Conservation (phyloP, 208 protist species). For the Crithidia fasciculata region DNA sequence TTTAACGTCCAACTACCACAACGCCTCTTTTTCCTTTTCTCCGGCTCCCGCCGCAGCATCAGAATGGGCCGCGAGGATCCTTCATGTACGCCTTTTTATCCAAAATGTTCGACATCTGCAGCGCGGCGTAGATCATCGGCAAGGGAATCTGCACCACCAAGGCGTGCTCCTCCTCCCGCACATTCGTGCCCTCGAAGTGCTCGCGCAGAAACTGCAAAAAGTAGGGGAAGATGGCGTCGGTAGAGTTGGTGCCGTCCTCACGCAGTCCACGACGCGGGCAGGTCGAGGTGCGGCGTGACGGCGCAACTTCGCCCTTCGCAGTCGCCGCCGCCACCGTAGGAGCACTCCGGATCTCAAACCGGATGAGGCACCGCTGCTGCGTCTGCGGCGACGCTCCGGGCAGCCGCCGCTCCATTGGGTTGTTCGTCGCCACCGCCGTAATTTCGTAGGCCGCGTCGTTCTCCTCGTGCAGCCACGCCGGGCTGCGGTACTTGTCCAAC, state of each 20-base stretch:
- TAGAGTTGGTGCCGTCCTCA: slow-evolving; percentile 30
- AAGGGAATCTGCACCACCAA: slow-evolving; percentile 72
- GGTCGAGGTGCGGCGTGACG: slow-evolving; percentile 29
- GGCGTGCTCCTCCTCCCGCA: slow-evolving; percentile 68
- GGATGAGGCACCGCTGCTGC: slow-evolving; percentile 35
- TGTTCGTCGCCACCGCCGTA: background rate
- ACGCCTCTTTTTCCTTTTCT: background rate
- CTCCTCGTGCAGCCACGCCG: slow-evolving; percentile 31
- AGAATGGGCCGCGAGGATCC: slow-evolving; percentile 61
- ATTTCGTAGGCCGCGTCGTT: slow-evolving; percentile 30
- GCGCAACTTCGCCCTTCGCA: background rate
- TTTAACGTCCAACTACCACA: background rate
- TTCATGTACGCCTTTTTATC: slow-evolving; percentile 69
- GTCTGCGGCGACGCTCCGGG: background rate
- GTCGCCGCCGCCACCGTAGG: slow-evolving; percentile 4
- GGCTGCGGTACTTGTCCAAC: slow-evolving; percentile 38
- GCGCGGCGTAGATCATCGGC: slow-evolving; percentile 54
- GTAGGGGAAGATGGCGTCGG: slow-evolving; percentile 69
- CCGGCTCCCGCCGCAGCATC: background rate
- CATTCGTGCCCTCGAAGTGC: slow-evolving; percentile 58
- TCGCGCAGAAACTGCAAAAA: slow-evolving; percentile 78
- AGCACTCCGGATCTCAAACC: slow-evolving; percentile 73
- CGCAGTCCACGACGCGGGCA: slow-evolving; percentile 13
- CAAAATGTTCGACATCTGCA: slow-evolving; percentile 66
- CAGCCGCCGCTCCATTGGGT: background rate